phyloP scores from a whole-genome alignment of 768 basidiomycete genomes.

The Gelatoporia subvermispora region DNA sequence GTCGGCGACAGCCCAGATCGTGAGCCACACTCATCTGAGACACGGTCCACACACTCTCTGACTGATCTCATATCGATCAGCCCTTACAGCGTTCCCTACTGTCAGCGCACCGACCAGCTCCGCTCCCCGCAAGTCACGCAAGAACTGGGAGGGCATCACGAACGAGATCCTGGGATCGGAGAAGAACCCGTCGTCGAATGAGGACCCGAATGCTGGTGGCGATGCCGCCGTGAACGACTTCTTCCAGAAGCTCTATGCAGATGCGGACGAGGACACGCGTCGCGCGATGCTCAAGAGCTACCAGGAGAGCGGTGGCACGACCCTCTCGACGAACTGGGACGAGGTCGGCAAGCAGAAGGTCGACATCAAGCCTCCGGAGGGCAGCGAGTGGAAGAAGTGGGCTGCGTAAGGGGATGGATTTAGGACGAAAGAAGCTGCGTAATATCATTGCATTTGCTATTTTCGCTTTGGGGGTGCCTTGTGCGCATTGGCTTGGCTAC shows the following conservation, averaged over 20 bases:
- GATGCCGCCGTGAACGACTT: slow-evolving; percentile 82
- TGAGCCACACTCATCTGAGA: slow-evolving; percentile 39
- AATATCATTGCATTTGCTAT: background rate
- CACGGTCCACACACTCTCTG: slow-evolving; percentile 17
- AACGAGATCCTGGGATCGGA: slow-evolving; percentile 60
- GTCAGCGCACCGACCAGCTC: slow-evolving; percentile 27
- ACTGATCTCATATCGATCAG: background rate
- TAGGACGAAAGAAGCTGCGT: too few relatives aligned
- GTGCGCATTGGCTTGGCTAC: too few relatives aligned
- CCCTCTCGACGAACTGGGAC: slow-evolving; percentile 93
- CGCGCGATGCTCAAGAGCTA: slow-evolving; percentile 99
- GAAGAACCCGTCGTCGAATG: slow-evolving; percentile 61
- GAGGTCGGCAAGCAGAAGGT: slow-evolving; percentile 71
- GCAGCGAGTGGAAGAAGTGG: slow-evolving; percentile 85
- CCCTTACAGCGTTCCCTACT: slow-evolving; percentile 18
- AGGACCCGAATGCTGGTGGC: slow-evolving; percentile 89
- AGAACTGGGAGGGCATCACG: slow-evolving; percentile 91
- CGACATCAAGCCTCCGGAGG: slow-evolving; percentile 78
- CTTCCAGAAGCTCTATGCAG: slow-evolving; percentile 87
- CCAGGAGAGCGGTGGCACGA: slow-evolving; percentile 90
- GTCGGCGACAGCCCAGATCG: slow-evolving; percentile 75
- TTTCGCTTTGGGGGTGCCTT: too few relatives aligned
- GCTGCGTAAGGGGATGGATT: slow-evolving; percentile 15
- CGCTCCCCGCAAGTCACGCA: slow-evolving; percentile 40
- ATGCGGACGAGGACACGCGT: slow-evolving; percentile 87